Percentiles rank a stretch among this genome's conserved stretches.
Evolutionary conservation across 2,329 filamentous ascomycete species (phyloP).

Genomic region (Arthrocladium fulminans): DNA sequence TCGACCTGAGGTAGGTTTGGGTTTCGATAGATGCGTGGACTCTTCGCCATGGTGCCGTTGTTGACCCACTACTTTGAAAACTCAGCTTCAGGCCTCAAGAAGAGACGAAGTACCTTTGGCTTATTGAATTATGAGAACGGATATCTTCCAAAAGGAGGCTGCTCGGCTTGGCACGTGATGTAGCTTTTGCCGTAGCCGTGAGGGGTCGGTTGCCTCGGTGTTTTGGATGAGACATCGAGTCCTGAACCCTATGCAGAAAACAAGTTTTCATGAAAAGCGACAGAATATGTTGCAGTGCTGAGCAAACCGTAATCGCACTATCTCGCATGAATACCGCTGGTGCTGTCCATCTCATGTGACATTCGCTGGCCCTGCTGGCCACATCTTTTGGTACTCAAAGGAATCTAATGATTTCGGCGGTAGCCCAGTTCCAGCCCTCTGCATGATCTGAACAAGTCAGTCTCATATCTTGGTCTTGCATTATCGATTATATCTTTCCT

Average conservation of each 20-base stretch:
- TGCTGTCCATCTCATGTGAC: no score
- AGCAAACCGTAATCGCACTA: no score
- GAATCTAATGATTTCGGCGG: no score
- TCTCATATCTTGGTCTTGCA: no score
- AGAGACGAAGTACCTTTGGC: neutral
- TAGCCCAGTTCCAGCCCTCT: no score
- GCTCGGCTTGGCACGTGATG: neutral
- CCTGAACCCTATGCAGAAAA: no score
- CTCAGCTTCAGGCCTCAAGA: neutral
- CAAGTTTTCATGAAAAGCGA: neutral
- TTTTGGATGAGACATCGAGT: no score
- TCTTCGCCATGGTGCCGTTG: neutral
- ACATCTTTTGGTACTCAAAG: no score
- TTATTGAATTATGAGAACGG: neutral
- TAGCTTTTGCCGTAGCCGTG: neutral
- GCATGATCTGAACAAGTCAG: no score
- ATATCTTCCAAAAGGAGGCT: neutral
- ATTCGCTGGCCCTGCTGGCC: no score
- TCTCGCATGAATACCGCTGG: no score
- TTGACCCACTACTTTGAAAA: neutral
- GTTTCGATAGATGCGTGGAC: slow-evolving; percentile 17
- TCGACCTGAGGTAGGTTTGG: slow-evolving; percentile 13
- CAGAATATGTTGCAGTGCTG: neutral
- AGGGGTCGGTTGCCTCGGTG: neutral
- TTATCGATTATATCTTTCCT: no score